These are phyloP conservation scores for Solanum rostratum DNA, from an alignment of 257 asterid species.

Conservation along the genomic window DNA sequence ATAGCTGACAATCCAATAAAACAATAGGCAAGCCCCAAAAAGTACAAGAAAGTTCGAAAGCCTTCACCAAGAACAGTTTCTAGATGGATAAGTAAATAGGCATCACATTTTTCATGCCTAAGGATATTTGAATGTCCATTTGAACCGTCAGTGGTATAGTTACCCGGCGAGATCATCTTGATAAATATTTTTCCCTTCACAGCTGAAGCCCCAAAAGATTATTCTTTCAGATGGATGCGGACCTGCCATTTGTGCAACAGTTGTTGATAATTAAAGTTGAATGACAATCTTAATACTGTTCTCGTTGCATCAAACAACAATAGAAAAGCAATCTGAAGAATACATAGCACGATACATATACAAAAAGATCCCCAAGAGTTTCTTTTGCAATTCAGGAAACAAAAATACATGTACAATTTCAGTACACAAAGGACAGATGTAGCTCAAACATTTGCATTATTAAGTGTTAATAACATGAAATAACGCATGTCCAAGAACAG, in stretches of 20 bases:
- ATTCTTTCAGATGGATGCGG: background rate
- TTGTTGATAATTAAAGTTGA: background rate
- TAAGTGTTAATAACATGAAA: background rate
- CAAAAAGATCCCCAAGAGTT: background rate
- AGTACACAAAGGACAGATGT: background rate
- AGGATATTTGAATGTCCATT: slow-evolving; percentile 15
- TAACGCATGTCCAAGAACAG: background rate
- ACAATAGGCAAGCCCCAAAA: slow-evolving; percentile 62
- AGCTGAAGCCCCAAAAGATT: slow-evolving; percentile 11
- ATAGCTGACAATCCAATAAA: slow-evolving; percentile 86
- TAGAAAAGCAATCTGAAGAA: background rate
- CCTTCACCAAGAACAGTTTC: slow-evolving; percentile 52
- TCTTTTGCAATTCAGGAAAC: background rate
- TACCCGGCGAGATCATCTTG: slow-evolving; percentile 24
- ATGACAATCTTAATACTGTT: background rate
- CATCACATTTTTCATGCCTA: slow-evolving; percentile 32
- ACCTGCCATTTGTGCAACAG: background rate
- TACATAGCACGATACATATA: background rate
- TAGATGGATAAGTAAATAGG: slow-evolving; percentile 31
- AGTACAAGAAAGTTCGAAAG: slow-evolving; percentile 48
- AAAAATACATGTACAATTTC: background rate
- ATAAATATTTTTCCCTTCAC: slow-evolving; percentile 5
- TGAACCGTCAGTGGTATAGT: slow-evolving; percentile 10
- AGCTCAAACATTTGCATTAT: background rate
- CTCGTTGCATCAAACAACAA: background rate